Base-by-base conservation (phyloP, 345 rosid species). In the Dipteronia dyeriana region DNA sequence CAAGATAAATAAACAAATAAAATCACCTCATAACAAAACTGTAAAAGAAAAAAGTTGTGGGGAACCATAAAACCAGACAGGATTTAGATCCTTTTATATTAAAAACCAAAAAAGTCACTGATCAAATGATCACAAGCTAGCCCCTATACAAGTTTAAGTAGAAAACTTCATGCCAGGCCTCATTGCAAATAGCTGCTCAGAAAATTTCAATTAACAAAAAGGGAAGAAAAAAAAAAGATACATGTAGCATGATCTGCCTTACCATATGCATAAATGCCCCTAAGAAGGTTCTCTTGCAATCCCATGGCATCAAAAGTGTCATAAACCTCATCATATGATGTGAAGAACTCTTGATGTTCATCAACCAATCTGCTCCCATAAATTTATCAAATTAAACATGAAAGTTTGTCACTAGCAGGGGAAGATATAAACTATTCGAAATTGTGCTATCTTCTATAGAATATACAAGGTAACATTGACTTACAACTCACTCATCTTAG, bases 261-360 rank as follows among this genome's bases (percentile, higher is more conserved):
- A 85, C 88, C 88, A 78, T 85, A 85, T 61, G 88, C 88, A 80
- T 85, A 85, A 20, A 85, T 85, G 66, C 88, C 88, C 22, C 88
- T 80, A 56, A 85, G 66, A 78, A 85, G 86, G 73, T 85, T 85
- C 79, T 85, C 88, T 71, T 80, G 84, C 84, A 85, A 70, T 59
- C 84, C 88, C 86, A 85, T 85, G 9, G 86, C 73, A 74, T 85
- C 88, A 83, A 85, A 83, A 41, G 70, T 82, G 0, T 85, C 88
- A 70, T 78, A 75, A 70, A 85, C 86, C 49, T 85, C 88, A 61
- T 85, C 88, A 61, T 85, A 85, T 1, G 84, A 10, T 34, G 86
- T 85, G 81, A 85, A 85, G 70, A 85, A 85, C 1, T 85, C 88
- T 34, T 34, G 38, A 70, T 78, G 81, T 22, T 83, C 88, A 68